A percentile compares a stretch with the other conserved stretches of the same genome.
Evolutionary conservation across 441 rosid species (phyloP).

Genomic region (Eutrema salsugineum): DNA sequence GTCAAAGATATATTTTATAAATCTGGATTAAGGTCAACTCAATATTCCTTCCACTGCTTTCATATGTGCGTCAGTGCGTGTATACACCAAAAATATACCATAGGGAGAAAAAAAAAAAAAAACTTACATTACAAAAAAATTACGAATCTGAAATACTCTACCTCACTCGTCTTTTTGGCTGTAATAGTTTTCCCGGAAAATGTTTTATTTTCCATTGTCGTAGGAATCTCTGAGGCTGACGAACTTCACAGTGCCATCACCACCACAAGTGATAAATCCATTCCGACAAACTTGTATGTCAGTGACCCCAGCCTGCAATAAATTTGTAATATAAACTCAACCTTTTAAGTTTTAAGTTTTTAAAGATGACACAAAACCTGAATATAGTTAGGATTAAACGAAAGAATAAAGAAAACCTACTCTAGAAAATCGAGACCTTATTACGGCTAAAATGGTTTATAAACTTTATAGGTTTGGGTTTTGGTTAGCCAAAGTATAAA

Average conservation of each 20-base stretch:
- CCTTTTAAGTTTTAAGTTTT: neutral
- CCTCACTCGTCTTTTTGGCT: neutral
- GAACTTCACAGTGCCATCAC: conserved; percentile 83
- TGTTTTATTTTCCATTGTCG: conserved; percentile 9
- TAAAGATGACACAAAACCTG: neutral
- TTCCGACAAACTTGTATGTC: conserved; percentile 78
- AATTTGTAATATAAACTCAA: neutral
- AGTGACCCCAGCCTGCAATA: conserved; percentile 82
- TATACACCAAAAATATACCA: neutral
- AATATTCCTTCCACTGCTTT: neutral
- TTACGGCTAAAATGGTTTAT: no score
- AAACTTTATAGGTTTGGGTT: no score
- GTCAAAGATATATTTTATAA: conserved; percentile 10
- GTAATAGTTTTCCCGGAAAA: neutral
- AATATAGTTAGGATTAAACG: neutral
- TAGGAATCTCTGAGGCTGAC: conserved; percentile 45
- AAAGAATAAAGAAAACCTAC: neutral
- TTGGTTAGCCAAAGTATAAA: no score
- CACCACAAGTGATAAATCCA: conserved; percentile 89
- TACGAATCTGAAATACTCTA: neutral
- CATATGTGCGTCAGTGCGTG: neutral
- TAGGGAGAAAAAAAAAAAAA: no score
- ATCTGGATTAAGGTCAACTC: neutral
- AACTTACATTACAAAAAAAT: neutral
- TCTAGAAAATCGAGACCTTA: no score